Evolutionary conservation across 2,329 filamentous ascomycete genomes (phyloP).

Genomic region (Aaosphaeria arxii): DNA sequence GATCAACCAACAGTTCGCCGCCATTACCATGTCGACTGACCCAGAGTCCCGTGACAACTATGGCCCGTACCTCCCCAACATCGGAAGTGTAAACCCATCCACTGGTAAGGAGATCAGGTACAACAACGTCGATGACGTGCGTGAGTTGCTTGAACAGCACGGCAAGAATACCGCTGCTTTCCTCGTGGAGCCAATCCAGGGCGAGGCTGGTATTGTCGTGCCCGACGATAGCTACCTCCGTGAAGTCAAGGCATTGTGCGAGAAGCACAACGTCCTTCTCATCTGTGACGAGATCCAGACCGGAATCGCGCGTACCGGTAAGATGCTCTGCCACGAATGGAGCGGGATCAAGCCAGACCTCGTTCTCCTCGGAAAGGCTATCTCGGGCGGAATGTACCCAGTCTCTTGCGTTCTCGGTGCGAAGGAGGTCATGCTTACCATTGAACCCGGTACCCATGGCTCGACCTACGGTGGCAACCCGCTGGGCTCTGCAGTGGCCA

Average conservation of each 20-base stretch:
- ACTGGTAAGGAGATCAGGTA: constrained; percentile 79
- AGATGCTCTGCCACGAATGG: constrained; percentile 93
- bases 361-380: constrained; percentile 92
- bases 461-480: constrained; percentile 99
- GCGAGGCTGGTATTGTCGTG: constrained; percentile 94
- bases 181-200: constrained; percentile 94
- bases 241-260: constrained; percentile 79
- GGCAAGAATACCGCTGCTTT: constrained; percentile 87
- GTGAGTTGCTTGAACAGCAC: constrained; percentile 73
- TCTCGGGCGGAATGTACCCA: constrained; percentile 98
- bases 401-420: constrained; percentile 87
- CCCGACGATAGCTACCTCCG: constrained; percentile 85
- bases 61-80: constrained; percentile 87
- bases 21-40: constrained; percentile 92
- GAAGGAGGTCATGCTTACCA: constrained; percentile 89
- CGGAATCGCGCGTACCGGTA: constrained; percentile 90
- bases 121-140: constrained; percentile 79
- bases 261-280: constrained; percentile 90
- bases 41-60: constrained; percentile 96
- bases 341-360: constrained; percentile 92
- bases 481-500: constrained; percentile 89
- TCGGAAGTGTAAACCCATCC: constrained; percentile 72
- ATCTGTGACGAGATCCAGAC: constrained; percentile 99
- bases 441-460: constrained; percentile 95
- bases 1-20: constrained; percentile 68